These are phyloP conservation scores for Draba incana DNA, from an alignment of 345 rosid genomes.

Conservation along the genomic window DNA sequence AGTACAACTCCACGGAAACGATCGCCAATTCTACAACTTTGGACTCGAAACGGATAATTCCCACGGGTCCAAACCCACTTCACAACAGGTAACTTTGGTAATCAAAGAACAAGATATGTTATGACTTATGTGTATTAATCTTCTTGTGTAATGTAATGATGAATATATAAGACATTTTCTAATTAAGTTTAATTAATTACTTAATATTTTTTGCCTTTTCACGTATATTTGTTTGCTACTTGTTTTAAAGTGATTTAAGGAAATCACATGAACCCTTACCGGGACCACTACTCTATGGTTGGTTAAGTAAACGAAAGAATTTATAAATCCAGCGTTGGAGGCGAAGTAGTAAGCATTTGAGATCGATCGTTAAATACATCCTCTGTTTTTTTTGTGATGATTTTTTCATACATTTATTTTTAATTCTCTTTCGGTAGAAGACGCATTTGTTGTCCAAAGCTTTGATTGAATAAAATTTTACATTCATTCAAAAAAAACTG, in stretches of 20 bases:
- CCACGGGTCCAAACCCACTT: slow-evolving; percentile 45
- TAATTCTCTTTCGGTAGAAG: too few relatives aligned
- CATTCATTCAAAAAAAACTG: not conserved
- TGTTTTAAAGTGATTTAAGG: slow-evolving; percentile 5
- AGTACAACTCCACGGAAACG: slow-evolving; percentile 1
- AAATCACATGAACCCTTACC: slow-evolving; percentile 2
- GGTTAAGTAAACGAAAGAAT: not conserved
- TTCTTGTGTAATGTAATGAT: slow-evolving; percentile 35
- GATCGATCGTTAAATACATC: not conserved
- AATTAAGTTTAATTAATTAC: not conserved
- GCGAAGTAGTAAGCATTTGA: not conserved
- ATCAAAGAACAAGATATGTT: slow-evolving; percentile 19
- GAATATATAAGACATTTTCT: slow-evolving; percentile 13
- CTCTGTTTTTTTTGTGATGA: not conserved
- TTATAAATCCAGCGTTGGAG: slow-evolving; percentile 8
- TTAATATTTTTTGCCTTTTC: not conserved
- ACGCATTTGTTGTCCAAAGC: too few relatives aligned
- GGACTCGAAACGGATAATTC: slow-evolving; percentile 38
- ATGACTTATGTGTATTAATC: slow-evolving; percentile 9
- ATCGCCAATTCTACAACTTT: slow-evolving; percentile 25
- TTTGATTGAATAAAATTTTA: too few relatives aligned
- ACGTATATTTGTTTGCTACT: slow-evolving; percentile 10
- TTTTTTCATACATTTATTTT: not conserved
- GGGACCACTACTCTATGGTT: not conserved
- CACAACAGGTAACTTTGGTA: slow-evolving; percentile 39